Evolutionary conservation across 768 basidiomycete genomes (phyloP).

Genomic region (Leccinellum rugosiceps): DNA sequence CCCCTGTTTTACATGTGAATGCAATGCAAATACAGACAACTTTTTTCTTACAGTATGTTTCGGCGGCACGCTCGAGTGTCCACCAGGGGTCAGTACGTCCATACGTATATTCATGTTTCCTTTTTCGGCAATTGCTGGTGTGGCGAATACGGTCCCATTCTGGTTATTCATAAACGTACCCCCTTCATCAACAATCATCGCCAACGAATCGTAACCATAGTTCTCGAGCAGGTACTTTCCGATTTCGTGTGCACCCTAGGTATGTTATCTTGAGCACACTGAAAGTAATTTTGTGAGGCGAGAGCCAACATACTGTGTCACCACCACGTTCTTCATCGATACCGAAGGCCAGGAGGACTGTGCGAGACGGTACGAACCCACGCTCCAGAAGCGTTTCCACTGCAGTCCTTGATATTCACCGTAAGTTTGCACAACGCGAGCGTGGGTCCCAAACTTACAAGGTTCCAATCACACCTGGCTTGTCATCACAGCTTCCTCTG

Average conservation of each 20-base stretch:
- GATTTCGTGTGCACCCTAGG: too few species aligned
- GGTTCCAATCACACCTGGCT: constrained; percentile 29
- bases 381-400: constrained; percentile 26
- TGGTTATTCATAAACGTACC: too few species aligned
- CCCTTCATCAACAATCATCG: too few species aligned
- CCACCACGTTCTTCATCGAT: constrained; percentile 47
- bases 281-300: neutral
- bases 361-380: constrained; percentile 29
- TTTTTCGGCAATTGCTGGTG: constrained; percentile 37
- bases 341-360: constrained; percentile 35
- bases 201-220: too few species aligned
- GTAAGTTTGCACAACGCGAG: neutral
- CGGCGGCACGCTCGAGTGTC: constrained; percentile 54
- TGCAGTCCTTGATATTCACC: constrained; percentile 15
- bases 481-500: neutral
- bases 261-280: neutral
- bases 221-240: too few species aligned
- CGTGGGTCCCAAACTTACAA: constrained; percentile 24
- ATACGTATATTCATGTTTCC: constrained; percentile 43
- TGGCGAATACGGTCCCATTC: constrained; percentile 20
- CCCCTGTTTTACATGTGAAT: constrained; percentile 12
- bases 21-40: neutral
- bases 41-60: constrained; percentile 43
- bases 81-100: constrained; percentile 45
- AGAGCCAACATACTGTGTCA: constrained; percentile 28